Conservation (phyloP, 495 filamentous ascomycete species). For the Penicillium ucsense region DNA sequence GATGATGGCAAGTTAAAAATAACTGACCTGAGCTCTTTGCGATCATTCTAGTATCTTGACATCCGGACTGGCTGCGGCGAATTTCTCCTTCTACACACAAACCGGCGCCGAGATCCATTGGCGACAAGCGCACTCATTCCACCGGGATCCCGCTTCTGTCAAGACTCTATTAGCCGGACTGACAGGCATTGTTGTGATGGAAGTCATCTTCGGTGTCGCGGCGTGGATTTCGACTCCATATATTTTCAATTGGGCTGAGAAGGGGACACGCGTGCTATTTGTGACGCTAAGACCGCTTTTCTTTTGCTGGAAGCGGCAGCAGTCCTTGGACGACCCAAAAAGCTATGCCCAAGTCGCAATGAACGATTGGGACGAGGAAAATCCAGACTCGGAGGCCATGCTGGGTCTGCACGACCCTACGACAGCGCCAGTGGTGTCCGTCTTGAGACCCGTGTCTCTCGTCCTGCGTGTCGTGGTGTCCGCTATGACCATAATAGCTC, state of each 20-base stretch:
- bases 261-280: background rate
- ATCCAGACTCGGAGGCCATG: conserved; percentile 1
- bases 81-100: conserved; percentile 20
- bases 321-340: background rate
- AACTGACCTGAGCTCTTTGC: background rate
- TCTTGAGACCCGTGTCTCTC: background rate
- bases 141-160: conserved; percentile 16
- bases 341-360: conserved; percentile 10
- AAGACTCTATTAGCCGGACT: conserved; percentile 18
- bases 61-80: conserved; percentile 17
- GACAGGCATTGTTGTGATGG: conserved; percentile 13
- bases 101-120: conserved; percentile 26
- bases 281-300: background rate
- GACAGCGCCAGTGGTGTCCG: background rate
- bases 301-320: conserved; percentile 1
- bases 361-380: conserved; percentile 14
- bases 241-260: conserved; percentile 6
- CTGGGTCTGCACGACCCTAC: background rate
- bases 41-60: conserved; percentile 9
- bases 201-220: conserved; percentile 9
- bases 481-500: background rate
- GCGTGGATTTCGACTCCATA: conserved; percentile 12
- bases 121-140: conserved; percentile 20
- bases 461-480: conserved; percentile 4
- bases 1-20: background rate